A percentile compares a stretch with the other conserved stretches of the same genome.
phyloP scores from a whole-genome alignment of 2,329 filamentous ascomycete genomes.

The Herpotrichia juniperi region DNA sequence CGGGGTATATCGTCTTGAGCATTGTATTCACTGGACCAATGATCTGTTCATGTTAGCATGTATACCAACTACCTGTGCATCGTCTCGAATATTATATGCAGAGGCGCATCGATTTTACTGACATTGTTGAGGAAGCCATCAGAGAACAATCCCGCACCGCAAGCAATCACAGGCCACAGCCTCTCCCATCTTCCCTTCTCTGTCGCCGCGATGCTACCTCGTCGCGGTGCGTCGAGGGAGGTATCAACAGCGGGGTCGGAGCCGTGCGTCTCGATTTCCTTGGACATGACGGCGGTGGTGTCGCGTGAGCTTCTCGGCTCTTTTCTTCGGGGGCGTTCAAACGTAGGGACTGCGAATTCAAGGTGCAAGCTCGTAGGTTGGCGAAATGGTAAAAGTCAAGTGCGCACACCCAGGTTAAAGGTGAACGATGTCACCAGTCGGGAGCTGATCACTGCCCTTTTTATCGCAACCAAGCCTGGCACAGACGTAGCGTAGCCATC shows the following conservation, averaged over 20 bases:
- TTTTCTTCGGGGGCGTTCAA: background rate
- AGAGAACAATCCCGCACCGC: constrained; percentile 86
- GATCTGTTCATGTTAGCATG: constrained; percentile 58
- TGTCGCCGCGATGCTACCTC: constrained; percentile 32
- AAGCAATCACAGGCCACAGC: constrained; percentile 79
- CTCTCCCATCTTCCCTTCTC: constrained; percentile 50
- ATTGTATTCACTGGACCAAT: constrained; percentile 88
- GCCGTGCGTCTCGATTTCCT: constrained; percentile 14
- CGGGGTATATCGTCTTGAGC: constrained; percentile 70
- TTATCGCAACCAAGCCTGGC: background rate
- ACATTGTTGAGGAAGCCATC: constrained; percentile 93
- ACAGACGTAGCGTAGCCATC: background rate
- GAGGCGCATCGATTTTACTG: constrained; percentile 26
- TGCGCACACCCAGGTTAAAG: too few species aligned
- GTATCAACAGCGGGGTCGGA: constrained; percentile 12
- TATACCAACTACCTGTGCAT: background rate
- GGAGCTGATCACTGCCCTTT: background rate
- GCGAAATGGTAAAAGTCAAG: too few species aligned
- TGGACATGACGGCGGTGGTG: constrained; percentile 21
- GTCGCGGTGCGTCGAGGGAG: constrained; percentile 17
- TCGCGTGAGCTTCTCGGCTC: background rate
- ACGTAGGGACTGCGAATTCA: background rate
- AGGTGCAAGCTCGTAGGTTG: too few species aligned
- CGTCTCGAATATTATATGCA: background rate
- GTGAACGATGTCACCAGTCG: too few species aligned